Conservation (phyloP, 257 asterid species). For the Echium plantagineum region DNA sequence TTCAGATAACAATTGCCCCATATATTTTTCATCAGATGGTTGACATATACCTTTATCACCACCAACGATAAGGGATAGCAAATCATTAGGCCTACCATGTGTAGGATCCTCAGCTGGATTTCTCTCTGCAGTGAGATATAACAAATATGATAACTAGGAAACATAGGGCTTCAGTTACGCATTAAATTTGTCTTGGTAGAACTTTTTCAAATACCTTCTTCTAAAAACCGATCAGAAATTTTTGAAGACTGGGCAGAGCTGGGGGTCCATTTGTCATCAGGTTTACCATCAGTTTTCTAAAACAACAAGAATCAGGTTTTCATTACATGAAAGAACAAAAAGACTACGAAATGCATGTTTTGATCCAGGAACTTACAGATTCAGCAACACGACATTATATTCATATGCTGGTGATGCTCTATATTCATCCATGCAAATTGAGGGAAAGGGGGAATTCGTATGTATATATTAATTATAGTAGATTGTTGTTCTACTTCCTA, state of each 20-base stretch:
- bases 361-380: not conserved
- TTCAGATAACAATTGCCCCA: conserved; percentile 19
- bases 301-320: conserved; percentile 3
- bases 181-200: conserved; percentile 1
- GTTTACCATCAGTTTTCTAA: conserved; percentile 26
- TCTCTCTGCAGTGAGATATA: conserved; percentile 33
- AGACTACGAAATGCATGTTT: conserved; percentile 1
- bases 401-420: not conserved
- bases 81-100: conserved; percentile 38
- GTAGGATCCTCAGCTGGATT: conserved; percentile 32
- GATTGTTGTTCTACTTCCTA: too few relatives aligned
- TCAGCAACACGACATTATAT: not conserved
- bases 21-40: conserved; percentile 24
- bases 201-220: conserved; percentile 43
- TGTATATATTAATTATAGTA: too few relatives aligned
- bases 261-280: conserved; percentile 33
- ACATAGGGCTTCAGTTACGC: not conserved
- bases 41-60: conserved; percentile 45
- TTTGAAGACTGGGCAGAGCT: conserved; percentile 46
- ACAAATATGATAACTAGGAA: not conserved
- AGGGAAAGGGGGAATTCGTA: not conserved
- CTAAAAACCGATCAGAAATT: conserved; percentile 75
- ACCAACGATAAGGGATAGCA: conserved; percentile 61
- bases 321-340: not conserved
- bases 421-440: not conserved